Conservation (phyloP, 106 monocot species). For the Gastrodia elata region DNA sequence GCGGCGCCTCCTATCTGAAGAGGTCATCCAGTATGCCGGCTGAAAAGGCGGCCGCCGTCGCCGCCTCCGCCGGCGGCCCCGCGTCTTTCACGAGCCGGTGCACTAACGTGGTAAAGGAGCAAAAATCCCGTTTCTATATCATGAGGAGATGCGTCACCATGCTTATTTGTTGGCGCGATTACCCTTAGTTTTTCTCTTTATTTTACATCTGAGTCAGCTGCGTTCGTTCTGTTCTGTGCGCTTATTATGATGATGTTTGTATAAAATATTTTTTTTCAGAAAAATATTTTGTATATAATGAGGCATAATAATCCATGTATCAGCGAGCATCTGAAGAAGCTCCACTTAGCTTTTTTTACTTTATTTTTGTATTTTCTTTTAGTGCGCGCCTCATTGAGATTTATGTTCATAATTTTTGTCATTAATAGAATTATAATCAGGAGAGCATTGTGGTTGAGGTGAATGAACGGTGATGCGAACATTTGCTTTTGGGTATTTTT, state of each 20-base stretch:
- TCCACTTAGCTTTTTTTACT: background rate
- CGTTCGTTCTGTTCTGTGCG: background rate
- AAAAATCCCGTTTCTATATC: conserved; percentile 3
- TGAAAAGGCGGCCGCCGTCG: background rate
- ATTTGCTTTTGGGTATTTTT: too few species aligned
- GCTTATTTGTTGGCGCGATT: conserved; percentile 6
- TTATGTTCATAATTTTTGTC: too few species aligned
- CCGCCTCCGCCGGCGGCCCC: background rate
- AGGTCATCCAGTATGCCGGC: conserved; percentile 3
- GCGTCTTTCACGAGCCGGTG: conserved; percentile 3
- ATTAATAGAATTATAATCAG: too few species aligned
- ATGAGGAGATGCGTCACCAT: conserved; percentile 1
- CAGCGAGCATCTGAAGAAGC: background rate
- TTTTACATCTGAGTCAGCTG: background rate
- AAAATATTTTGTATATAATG: background rate
- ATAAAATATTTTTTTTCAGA: background rate
- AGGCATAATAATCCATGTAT: background rate
- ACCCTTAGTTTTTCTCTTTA: background rate
- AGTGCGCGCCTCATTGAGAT: too few species aligned
- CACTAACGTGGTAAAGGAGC: conserved; percentile 6
- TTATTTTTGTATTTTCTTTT: background rate
- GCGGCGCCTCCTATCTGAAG: background rate
- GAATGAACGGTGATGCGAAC: too few species aligned
- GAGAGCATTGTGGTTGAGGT: too few species aligned
- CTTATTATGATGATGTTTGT: background rate